Percentiles rank a stretch among this genome's conserved stretches.
These are phyloP conservation scores for Apophysomyces sp. DNA, from an alignment of 371 early-diverging fungal genomes.

Conservation along the genomic window DNA sequence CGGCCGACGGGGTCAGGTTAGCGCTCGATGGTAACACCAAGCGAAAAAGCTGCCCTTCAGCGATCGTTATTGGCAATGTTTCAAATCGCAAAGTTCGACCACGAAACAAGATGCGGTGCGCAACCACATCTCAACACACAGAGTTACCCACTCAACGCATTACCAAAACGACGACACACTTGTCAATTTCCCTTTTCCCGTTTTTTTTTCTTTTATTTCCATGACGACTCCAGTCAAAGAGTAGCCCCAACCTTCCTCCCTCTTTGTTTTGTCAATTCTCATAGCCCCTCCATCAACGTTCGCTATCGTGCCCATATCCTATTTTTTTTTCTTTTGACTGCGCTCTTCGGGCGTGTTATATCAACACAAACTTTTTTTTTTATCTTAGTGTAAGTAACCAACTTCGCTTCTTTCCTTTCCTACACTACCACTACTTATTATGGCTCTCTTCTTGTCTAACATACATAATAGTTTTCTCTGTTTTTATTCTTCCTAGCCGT, in stretches of 20 bases:
- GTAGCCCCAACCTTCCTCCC: background rate
- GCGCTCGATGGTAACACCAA: background rate
- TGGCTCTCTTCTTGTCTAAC: background rate
- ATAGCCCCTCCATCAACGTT: background rate
- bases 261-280: background rate
- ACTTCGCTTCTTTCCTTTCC: background rate
- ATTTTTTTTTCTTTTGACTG: conserved; percentile 5
- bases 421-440: background rate
- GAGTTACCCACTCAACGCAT: background rate
- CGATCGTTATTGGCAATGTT: conserved; percentile 24
- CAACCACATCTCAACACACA: conserved; percentile 5
- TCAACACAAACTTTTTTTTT: conserved; percentile 4
- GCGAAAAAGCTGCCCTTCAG: conserved; percentile 1
- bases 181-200: conserved; percentile 5
- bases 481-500: background rate
- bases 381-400: background rate
- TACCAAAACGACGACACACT: conserved; percentile 8
- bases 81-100: conserved; percentile 19
- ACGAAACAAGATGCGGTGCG: conserved; percentile 14
- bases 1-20: background rate
- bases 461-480: background rate
- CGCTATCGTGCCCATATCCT: conserved; percentile 3
- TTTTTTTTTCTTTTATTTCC: conserved; percentile 6
- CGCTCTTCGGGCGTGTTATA: background rate
- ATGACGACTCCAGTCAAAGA: background rate